These are phyloP conservation scores for Boletus patriciae DNA, from an alignment of 768 basidiomycete species.

Conservation along the genomic window DNA sequence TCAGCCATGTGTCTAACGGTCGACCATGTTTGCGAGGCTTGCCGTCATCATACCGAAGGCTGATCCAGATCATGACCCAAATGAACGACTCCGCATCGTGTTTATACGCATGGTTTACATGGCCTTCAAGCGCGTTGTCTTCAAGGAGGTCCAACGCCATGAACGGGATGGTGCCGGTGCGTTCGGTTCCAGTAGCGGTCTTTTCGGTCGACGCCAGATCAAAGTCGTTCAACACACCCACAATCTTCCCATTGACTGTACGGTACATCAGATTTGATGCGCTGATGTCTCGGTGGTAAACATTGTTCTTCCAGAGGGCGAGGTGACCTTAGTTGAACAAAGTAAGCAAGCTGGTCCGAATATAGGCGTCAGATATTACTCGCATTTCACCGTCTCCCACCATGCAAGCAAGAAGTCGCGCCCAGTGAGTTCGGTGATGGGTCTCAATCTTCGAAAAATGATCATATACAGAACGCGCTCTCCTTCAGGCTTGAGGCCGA, in stretches of 20 bases:
- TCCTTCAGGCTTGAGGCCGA: not conserved
- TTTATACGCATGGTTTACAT: too few relatives aligned
- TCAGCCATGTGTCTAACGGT: not conserved
- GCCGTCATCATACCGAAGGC: not conserved
- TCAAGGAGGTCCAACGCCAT: too few relatives aligned
- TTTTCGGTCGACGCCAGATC: not conserved
- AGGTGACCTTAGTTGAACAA: not conserved
- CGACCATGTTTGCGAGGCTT: not conserved
- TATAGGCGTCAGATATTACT: not conserved
- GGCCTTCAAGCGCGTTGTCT: too few relatives aligned
- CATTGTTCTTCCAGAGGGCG: not conserved
- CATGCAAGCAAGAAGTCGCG: not conserved
- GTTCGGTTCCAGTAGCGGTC: too few relatives aligned
- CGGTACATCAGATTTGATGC: slow-evolving; percentile 1
- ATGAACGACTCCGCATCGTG: too few relatives aligned
- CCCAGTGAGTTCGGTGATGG: not conserved
- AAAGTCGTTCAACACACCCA: not conserved
- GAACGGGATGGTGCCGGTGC: too few relatives aligned
- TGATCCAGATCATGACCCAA: too few relatives aligned
- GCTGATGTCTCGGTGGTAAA: not conserved
- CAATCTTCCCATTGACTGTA: too few relatives aligned
- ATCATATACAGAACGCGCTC: not conserved
- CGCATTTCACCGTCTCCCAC: not conserved
- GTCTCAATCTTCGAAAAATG: not conserved
- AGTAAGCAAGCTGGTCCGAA: too few relatives aligned